These are phyloP conservation scores for Nematocida sp. DNA, from an alignment of 371 early-diverging fungal species.

Conservation along the genomic window DNA sequence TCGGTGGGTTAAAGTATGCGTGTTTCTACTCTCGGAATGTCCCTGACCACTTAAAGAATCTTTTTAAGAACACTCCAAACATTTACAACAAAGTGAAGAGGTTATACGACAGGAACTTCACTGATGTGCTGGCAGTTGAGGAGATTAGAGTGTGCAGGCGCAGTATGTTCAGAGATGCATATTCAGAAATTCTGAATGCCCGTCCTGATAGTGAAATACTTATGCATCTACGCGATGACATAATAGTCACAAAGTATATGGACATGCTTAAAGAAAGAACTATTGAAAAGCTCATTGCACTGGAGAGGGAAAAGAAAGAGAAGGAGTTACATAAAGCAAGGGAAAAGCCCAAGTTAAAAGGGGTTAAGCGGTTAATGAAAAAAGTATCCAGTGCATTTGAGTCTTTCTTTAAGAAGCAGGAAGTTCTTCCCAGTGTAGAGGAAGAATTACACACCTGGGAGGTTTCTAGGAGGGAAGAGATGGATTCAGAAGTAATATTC, in stretches of 20 bases:
- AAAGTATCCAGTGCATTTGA: not conserved
- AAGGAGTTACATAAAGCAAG: not conserved
- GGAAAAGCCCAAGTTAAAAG: not conserved
- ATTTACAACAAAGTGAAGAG: slow-evolving; percentile 11
- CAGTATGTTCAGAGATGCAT: slow-evolving; percentile 28
- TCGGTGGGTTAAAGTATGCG: slow-evolving; percentile 41
- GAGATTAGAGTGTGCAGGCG: slow-evolving; percentile 33
- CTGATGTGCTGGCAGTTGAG: not conserved
- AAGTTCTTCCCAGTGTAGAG: not conserved
- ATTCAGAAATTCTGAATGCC: slow-evolving; percentile 1
- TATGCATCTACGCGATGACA: not conserved
- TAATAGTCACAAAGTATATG: slow-evolving; percentile 17
- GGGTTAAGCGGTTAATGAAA: not conserved
- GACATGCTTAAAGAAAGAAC: not conserved
- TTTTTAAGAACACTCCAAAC: not conserved
- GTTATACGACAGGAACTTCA: slow-evolving; percentile 38
- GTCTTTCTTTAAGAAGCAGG: not conserved
- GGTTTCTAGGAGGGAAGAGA: not conserved
- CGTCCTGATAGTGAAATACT: not conserved
- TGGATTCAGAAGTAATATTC: slow-evolving; percentile 3
- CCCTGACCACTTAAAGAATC: slow-evolving; percentile 1
- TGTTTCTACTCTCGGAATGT: slow-evolving; percentile 33
- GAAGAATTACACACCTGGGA: slow-evolving; percentile 3
- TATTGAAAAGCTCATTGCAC: not conserved
- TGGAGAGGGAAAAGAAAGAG: not conserved